A percentile compares a stretch with the other conserved stretches of the same genome.
Evolutionary conservation across 805 yeast species (phyloP).

Genomic region (Candida succiphila): DNA sequence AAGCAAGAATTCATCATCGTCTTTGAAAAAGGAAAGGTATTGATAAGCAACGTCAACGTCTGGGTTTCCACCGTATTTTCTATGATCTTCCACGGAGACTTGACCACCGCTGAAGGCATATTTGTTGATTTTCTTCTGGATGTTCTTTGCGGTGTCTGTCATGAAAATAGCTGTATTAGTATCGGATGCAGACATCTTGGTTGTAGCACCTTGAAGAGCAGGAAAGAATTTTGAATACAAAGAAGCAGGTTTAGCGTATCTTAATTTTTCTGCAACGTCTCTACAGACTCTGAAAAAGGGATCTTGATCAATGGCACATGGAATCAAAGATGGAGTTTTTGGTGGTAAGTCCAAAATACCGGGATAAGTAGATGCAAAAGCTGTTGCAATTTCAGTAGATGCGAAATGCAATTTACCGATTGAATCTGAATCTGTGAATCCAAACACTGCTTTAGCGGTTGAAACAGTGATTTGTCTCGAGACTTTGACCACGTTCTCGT

Average conservation of each 20-base stretch:
- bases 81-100: slow-evolving; percentile 81
- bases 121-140: slow-evolving; percentile 90
- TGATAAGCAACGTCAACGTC: slow-evolving; percentile 95
- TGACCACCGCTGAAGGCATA: slow-evolving; percentile 95
- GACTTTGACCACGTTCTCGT: slow-evolving; percentile 86
- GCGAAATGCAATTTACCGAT: slow-evolving; percentile 95
- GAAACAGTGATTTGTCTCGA: slow-evolving; percentile 94
- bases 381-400: slow-evolving; percentile 90
- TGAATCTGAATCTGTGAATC: slow-evolving; percentile 89
- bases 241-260: slow-evolving; percentile 83
- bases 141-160: slow-evolving; percentile 90
- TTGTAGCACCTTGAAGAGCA: slow-evolving; percentile 90
- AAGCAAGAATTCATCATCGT: slow-evolving; percentile 75
- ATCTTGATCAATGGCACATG: slow-evolving; percentile 99
- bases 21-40: slow-evolving; percentile 79
- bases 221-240: slow-evolving; percentile 96
- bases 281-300: slow-evolving; percentile 96
- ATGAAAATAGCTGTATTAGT: slow-evolving; percentile 86
- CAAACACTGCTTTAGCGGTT: slow-evolving; percentile 96
- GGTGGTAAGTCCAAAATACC: slow-evolving; percentile 77
- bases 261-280: slow-evolving; percentile 92
- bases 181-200: slow-evolving; percentile 95
- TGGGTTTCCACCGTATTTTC: slow-evolving; percentile 84
- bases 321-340: slow-evolving; percentile 93
- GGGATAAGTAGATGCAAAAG: slow-evolving; percentile 94